These are phyloP conservation scores for Euphrasia arctica DNA, from an alignment of 305 asterid species.

Conservation along the genomic window DNA sequence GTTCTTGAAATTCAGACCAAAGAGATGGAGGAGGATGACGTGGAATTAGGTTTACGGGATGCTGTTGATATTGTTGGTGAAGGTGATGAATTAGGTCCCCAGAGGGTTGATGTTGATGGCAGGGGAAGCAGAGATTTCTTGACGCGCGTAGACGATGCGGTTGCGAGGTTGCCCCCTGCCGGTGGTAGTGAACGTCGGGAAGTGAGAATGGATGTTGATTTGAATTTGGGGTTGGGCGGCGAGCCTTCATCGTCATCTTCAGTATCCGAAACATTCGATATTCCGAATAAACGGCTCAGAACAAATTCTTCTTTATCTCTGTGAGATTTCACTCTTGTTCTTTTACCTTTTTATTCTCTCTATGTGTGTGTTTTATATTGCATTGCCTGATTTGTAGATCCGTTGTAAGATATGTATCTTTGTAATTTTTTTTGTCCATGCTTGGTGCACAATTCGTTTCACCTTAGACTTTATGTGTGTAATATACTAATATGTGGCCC, in stretches of 20 bases:
- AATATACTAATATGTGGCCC: constrained; percentile 9
- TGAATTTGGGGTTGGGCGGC: constrained; percentile 53
- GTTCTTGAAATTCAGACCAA: constrained; percentile 34
- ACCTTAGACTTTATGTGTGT: not conserved
- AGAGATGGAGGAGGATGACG: constrained; percentile 40
- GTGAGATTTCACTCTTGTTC: constrained; percentile 25
- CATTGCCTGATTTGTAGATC: not conserved
- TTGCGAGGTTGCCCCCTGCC: constrained; percentile 21
- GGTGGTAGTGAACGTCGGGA: constrained; percentile 31
- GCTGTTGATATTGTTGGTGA: constrained; percentile 14
- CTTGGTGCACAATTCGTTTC: not conserved
- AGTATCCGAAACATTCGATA: constrained; percentile 1
- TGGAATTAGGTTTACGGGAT: constrained; percentile 30
- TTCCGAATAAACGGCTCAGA: constrained; percentile 65
- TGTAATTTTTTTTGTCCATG: not conserved
- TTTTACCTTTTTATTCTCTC: not conserved
- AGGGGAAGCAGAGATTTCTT: constrained; percentile 19
- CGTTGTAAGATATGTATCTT: not conserved
- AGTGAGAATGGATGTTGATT: constrained; percentile 37
- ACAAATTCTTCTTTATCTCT: constrained; percentile 32
- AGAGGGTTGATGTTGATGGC: constrained; percentile 22
- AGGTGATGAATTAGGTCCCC: constrained; percentile 27
- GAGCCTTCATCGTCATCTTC: constrained; percentile 55
- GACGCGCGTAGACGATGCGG: constrained; percentile 28
- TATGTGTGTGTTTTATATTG: not conserved